These are phyloP conservation scores for Penicillium herquei DNA, from an alignment of 495 filamentous ascomycete genomes.

Conservation along the genomic window DNA sequence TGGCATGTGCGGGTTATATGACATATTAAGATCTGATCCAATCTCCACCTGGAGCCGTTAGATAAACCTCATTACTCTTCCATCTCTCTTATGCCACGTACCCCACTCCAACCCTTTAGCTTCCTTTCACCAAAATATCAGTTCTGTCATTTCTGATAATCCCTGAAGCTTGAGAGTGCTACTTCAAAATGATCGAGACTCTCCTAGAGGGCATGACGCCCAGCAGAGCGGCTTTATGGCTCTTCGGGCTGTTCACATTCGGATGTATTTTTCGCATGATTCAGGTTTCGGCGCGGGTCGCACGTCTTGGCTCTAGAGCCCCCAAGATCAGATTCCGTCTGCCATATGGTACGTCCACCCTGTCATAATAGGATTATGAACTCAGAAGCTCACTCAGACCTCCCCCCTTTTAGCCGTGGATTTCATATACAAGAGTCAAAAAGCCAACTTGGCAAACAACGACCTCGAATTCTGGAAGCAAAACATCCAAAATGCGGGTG, in stretches of 20 bases:
- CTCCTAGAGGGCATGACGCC: slow-evolving; percentile 27
- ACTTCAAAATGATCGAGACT: slow-evolving; percentile 37
- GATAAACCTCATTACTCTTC: not conserved
- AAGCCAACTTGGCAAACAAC: slow-evolving; percentile 46
- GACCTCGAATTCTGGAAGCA: slow-evolving; percentile 61
- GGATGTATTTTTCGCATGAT: slow-evolving; percentile 29
- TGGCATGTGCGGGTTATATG: no score
- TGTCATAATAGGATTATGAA: not conserved
- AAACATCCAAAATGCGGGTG: slow-evolving; percentile 42
- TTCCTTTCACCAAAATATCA: no score
- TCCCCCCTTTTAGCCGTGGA: slow-evolving; percentile 52
- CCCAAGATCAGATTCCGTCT: slow-evolving; percentile 32
- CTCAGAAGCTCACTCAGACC: slow-evolving; percentile 4
- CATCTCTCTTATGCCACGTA: not conserved
- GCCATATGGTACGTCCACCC: slow-evolving; percentile 31
- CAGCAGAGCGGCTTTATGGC: slow-evolving; percentile 22
- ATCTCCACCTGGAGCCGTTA: no score
- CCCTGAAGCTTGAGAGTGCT: not conserved
- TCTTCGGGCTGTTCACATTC: slow-evolving; percentile 25
- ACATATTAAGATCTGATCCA: no score
- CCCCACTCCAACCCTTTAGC: no score
- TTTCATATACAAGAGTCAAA: slow-evolving; percentile 52
- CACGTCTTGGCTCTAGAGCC: slow-evolving; percentile 36
- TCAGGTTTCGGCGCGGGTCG: slow-evolving; percentile 32
- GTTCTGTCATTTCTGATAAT: not conserved